Evolutionary conservation across 176 grass and related monocot species (phyloP).

Genomic region (Oryza glumipatula): DNA sequence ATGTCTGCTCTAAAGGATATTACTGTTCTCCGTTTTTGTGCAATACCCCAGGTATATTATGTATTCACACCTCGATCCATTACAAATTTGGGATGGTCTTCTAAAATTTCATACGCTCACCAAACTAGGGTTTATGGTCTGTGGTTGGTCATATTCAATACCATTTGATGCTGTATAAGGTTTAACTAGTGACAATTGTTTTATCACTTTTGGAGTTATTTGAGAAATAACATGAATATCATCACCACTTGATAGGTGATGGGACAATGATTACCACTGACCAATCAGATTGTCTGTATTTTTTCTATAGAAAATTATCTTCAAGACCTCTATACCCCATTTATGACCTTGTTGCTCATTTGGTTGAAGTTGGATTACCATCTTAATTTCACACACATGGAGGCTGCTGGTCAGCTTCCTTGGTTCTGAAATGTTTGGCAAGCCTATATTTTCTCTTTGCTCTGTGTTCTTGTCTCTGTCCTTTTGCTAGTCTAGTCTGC

Average conservation of each 20-base stretch:
- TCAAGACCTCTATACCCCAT: no score
- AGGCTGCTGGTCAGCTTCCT: neutral
- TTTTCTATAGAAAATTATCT: conserved; percentile 1
- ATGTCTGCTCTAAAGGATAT: conserved; percentile 63
- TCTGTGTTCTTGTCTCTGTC: conserved; percentile 11
- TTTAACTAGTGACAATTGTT: neutral
- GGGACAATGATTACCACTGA: neutral
- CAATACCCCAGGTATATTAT: conserved; percentile 63
- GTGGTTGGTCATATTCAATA: neutral
- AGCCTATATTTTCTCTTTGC: neutral
- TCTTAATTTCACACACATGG: neutral
- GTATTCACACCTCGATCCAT: conserved; percentile 17
- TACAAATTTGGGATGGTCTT: neutral
- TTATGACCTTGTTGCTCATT: neutral
- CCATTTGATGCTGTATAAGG: neutral
- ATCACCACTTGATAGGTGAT: neutral
- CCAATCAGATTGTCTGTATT: neutral
- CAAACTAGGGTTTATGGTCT: neutral
- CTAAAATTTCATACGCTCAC: neutral
- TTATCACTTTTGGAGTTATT: neutral
- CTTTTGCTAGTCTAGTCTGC: conserved; percentile 12
- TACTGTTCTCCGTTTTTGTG: conserved; percentile 57
- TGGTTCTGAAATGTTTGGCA: neutral
- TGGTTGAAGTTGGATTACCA: neutral
- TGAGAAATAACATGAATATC: neutral